A percentile compares a stretch with the other conserved stretches of the same genome.
Evolutionary conservation across 768 basidiomycete genomes (phyloP).

Genomic region (Auricularia auricula-judae): DNA sequence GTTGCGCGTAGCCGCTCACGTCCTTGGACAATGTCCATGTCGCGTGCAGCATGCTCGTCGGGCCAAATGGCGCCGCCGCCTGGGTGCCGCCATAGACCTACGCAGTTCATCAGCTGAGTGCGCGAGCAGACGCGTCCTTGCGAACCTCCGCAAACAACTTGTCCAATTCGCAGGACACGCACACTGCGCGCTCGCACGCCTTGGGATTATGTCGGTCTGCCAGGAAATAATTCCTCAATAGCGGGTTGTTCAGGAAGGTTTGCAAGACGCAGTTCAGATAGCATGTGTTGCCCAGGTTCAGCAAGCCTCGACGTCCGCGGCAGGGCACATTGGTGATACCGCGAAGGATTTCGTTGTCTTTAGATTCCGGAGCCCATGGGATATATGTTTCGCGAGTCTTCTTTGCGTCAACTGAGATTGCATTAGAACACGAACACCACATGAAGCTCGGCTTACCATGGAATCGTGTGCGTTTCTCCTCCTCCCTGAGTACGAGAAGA

Average conservation of each 20-base stretch:
- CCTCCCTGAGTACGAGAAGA: slow-evolving; percentile 35
- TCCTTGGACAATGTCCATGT: slow-evolving; percentile 77
- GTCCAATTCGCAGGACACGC: slow-evolving; percentile 93
- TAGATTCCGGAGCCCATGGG: slow-evolving; percentile 35
- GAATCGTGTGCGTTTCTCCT: slow-evolving; percentile 53
- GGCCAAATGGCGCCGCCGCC: slow-evolving; percentile 51
- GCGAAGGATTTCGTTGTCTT: slow-evolving; percentile 35
- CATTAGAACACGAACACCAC: slow-evolving; percentile 14
- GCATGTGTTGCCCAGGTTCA: slow-evolving; percentile 89
- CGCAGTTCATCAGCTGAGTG: background rate
- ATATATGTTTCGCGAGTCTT: slow-evolving; percentile 35
- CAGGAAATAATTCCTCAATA: slow-evolving; percentile 81
- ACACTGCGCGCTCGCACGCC: slow-evolving; percentile 52
- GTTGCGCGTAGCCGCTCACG: slow-evolving; percentile 85
- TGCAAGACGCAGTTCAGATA: slow-evolving; percentile 91
- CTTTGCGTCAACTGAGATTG: slow-evolving; percentile 22
- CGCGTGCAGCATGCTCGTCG: slow-evolving; percentile 69
- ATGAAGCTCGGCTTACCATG: slow-evolving; percentile 31
- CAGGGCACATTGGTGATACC: slow-evolving; percentile 48
- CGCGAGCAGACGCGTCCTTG: background rate
- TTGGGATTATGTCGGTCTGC: slow-evolving; percentile 77
- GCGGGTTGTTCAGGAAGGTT: slow-evolving; percentile 78
- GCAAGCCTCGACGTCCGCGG: slow-evolving; percentile 66
- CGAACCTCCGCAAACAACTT: slow-evolving; percentile 63
- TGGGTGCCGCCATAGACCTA: slow-evolving; percentile 37